Evolutionary conservation across 225 moss, liverwort and hornwort genomes (phyloP), one percentile per base, ranked within the genome.

Genomic region (Straminergon stramineum): DNA sequence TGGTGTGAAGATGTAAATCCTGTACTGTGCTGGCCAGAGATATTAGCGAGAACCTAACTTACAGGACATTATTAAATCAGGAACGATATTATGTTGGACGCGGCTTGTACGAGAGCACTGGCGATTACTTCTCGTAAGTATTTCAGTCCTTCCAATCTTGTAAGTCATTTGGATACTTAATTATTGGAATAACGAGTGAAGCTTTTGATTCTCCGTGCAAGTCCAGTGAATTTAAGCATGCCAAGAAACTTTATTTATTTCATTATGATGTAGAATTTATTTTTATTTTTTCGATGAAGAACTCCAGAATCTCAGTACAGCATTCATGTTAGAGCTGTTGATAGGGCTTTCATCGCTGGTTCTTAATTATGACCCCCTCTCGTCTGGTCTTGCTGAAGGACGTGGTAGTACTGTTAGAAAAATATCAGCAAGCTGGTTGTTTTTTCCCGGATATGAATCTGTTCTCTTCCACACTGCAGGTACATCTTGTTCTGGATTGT

Each of bases 401-500:
- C 37, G 64, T 87, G 62, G n/a, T 80, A 81, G 86, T 79, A 66
- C 48, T 62, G 62, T 75, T 41, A 22, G 48, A 41, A 67, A 56
- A 57, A 34, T 66, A 70, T 48, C 12, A 86, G 88, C 61, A 75
- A 90, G 37, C 52, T 92, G 67, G 39, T 75, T 86, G 13, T 75
- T 63, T 86, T 60, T 79, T 41, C 31, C n/a, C 18, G 73, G 51
- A 71, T 76, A 14, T 86, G 63, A 89, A 83, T 74, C 79, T 91
- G 56, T 75, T 84, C 61, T 84, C 75, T 86, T 84, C 56, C 52
- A 62, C 41, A 66, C 87, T 92, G 27, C 82, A 99, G 99, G 90
- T 99, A 99, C 81, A 90, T 94, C 35, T 45, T 91, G 51, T 96
- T 99, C 61, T 99, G 99, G 99, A 53, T 95, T 58, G 48, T 97